Evolutionary conservation across 164 flowering plant species (phyloP), one percentile per base, ranked within the genome.

Genomic region (Chloranthus sessilifolius): DNA sequence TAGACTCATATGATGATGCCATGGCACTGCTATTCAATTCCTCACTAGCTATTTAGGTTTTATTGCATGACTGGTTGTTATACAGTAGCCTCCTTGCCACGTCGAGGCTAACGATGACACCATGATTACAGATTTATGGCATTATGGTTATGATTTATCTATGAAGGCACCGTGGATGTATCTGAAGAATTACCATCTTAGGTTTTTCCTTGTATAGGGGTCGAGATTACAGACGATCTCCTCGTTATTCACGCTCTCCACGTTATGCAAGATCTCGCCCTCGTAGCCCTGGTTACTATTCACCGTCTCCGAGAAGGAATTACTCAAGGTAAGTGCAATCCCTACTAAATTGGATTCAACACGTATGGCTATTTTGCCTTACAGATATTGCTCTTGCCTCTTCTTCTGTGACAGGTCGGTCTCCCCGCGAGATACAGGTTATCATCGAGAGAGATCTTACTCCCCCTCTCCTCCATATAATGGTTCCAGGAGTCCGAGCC

Each of bases 231-330:
- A 42, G 79, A 51, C 59, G 72, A 0, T 75, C 83, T 29, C 62
- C 79, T 1, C 72, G 67, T n/a, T 58, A 69, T 47, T 69, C 76
- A 17, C 61, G 63, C 3, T 66, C 82, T 27, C 74, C 79, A 16
- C 66, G 61, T 1, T 45, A 69, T 50, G 60, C 39, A 31, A 60
- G 76, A 14, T 52, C 72, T 14, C 70, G 75, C 4, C 75, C 91
- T 8, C 76, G 62, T n/a, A 67, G 78, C 52, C 81, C 56, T 55
- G 81, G 74, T 27, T 68, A 73, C 59, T 62, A 78, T 54, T 81
- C 87, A 3, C 81, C 79, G 28, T 73, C 88, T 6, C 73, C 61
- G 50, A 41, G 74, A 41, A 72, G 74, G 62, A 52, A 63, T 30
- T 60, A 76, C 36, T 77, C 88, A 21, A 77, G 83, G 88, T 88